A percentile compares a stretch with the other conserved stretches of the same genome.
These are phyloP conservation scores for Pulveroboletus sp. DNA, from an alignment of 768 basidiomycete species.

Conservation along the genomic window DNA sequence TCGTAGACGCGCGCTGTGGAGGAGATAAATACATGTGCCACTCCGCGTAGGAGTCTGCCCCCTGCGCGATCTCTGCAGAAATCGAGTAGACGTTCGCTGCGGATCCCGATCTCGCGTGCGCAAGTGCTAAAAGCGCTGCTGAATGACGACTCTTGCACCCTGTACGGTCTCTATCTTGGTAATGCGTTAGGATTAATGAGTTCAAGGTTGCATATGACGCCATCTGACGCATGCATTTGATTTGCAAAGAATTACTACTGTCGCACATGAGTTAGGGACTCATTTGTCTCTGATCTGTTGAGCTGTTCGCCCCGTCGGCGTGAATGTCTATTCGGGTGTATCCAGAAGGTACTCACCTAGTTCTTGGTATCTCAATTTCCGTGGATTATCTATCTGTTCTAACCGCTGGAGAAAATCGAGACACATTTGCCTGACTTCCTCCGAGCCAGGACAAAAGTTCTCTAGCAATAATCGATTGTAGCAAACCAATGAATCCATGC, in stretches of 20 bases:
- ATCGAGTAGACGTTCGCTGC: neutral
- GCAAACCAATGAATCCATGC: slow-evolving; percentile 85
- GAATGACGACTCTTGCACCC: neutral
- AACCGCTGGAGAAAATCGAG: slow-evolving; percentile 51
- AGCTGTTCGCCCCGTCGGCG: slow-evolving; percentile 12
- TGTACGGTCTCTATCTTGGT: neutral
- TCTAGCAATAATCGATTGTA: slow-evolving; percentile 71
- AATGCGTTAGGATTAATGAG: neutral
- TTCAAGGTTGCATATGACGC: neutral
- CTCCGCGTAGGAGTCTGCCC: neutral
- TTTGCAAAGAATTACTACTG: neutral
- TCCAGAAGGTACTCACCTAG: slow-evolving; percentile 39
- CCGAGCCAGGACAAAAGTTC: slow-evolving; percentile 38
- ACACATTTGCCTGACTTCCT: slow-evolving; percentile 43
- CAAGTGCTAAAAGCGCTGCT: neutral
- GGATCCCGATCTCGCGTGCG: neutral
- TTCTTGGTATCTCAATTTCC: slow-evolving; percentile 65
- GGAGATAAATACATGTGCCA: neutral
- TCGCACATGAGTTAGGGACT: slow-evolving; percentile 1
- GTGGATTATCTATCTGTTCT: slow-evolving; percentile 56
- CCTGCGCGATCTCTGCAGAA: too few relatives aligned
- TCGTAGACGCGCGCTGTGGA: neutral
- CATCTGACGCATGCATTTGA: neutral
- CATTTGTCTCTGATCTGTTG: slow-evolving; percentile 13
- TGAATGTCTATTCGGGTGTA: neutral